Base-by-base conservation (phyloP, 768 basidiomycete genomes). In the Lentinula lateritia region DNA sequence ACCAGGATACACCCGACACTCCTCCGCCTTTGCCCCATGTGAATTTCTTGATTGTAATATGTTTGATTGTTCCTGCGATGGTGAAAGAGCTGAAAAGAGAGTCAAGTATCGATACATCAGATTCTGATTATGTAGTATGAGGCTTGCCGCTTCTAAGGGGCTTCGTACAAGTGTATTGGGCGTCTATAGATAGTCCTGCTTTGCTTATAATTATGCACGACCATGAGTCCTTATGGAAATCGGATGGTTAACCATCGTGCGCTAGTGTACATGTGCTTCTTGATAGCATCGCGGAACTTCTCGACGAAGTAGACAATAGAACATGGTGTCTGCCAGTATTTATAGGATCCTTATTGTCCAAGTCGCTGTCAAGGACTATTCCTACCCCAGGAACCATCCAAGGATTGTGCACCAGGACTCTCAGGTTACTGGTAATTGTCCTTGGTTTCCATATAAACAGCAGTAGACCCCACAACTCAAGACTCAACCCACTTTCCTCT, bases 291-390 rank as follows among this genome's bases (percentile, higher is more conserved):
- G 16, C 43, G 18, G 18, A 45, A 16, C 13, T 45, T 45, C 46
- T 23, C 46, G 46, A 23, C 46, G 18, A 34, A 52, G 6, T 52
- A 38, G n/a, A 38, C 53, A 54, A 39, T 39, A 36, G 53, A 20
- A 54, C 53, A 54, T 54, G 53, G 36, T 38, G 7, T 16, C 18
- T 52, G 28, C 52, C 28, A 52, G 50, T 52, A 52, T 52, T 52
- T 52, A 52, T 52, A 52, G 50, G 50, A 12, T 52, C 50, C 50
- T 52, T 52, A 52, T 52, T 52, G 50, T 52, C 50, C 50, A 36
- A 52, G 34, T 48, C 46, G 46, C 46, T 48, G 46, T 48, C 46
- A 48, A 48, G 7, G 20, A 48, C 46, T 20, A 23, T 48, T 23
- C 23, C 20, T 35, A 52, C 35, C 53, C 35, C 36, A 54, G 53